A percentile compares a stretch with the other conserved stretches of the same genome.
Conservation (phyloP, 1,284 basidiomycete genomes). For the Trichosporon sp. region DNA sequence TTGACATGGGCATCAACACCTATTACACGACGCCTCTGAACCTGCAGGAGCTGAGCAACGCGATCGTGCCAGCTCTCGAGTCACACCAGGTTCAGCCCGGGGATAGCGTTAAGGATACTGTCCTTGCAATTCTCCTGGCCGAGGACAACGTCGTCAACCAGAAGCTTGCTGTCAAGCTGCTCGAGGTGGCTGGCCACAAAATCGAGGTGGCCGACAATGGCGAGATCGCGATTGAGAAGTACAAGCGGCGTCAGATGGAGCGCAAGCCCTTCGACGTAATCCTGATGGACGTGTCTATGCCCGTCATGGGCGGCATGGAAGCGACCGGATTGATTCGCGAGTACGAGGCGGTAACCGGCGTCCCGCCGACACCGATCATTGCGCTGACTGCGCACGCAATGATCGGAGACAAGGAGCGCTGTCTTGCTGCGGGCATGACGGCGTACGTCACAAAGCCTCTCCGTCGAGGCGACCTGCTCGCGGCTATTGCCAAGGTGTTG, state of each 20-base stretch:
- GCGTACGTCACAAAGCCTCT: constrained; percentile 24
- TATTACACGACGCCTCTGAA: constrained; percentile 74
- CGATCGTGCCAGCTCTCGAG: constrained; percentile 89
- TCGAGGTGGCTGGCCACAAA: constrained; percentile 93
- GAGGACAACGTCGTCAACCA: constrained; percentile 99
- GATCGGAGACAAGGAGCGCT: constrained; percentile 92
- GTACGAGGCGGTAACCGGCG: constrained; percentile 69
- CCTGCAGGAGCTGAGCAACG: constrained; percentile 82
- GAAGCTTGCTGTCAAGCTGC: constrained; percentile 82
- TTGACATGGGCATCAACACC: constrained; percentile 48
- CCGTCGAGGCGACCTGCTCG: constrained; percentile 43
- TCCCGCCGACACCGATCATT: constrained; percentile 82
- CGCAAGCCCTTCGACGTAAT: constrained; percentile 75
- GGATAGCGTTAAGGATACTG: constrained; percentile 72
- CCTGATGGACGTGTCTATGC: constrained; percentile 97
- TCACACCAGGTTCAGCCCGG: constrained; percentile 79
- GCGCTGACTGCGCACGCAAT: constrained; percentile 74
- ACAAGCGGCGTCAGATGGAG: constrained; percentile 34
- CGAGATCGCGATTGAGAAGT: constrained; percentile 53
- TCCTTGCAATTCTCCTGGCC: constrained; percentile 90
- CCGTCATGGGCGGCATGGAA: constrained; percentile 63
- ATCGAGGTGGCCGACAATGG: constrained; percentile 99
- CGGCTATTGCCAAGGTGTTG: constrained; percentile 45
- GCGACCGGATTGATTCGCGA: constrained; percentile 53
- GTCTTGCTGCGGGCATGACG: constrained; percentile 68